phyloP scores from a whole-genome alignment of 179 eudicot genomes.

The Amaranthus tricolor region DNA sequence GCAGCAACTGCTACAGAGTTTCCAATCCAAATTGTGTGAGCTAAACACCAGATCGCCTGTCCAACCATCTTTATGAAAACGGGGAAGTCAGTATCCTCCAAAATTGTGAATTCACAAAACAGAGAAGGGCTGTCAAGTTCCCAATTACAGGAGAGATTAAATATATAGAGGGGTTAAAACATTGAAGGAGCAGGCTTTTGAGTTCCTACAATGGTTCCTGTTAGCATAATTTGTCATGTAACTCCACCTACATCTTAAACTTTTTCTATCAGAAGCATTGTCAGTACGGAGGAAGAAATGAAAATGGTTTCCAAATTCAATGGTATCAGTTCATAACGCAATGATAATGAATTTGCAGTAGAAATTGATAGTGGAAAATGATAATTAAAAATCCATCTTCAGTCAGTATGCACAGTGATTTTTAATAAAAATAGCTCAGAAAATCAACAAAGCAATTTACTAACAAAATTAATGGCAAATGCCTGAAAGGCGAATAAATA shows the following conservation, averaged over 20 bases:
- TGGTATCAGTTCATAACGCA: neutral
- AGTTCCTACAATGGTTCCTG: neutral
- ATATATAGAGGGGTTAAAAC: neutral
- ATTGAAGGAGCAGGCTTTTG: neutral
- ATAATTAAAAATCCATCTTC: neutral
- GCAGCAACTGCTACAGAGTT: constrained; percentile 93
- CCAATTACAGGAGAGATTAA: neutral
- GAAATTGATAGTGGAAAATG: neutral
- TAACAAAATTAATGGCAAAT: neutral
- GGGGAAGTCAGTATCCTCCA: constrained; percentile 11
- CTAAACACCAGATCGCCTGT: constrained; percentile 96
- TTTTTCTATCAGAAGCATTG: neutral
- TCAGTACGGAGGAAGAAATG: neutral
- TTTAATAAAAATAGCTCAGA: neutral
- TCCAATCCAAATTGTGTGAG: constrained; percentile 95
- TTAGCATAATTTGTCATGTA: neutral
- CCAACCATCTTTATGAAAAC: constrained; percentile 71
- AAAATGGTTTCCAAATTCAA: neutral
- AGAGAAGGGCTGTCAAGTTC: neutral
- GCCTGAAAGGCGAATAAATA: neutral
- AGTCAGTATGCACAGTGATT: neutral
- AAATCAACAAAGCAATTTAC: neutral
- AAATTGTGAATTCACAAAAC: neutral
- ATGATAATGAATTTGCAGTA: neutral
- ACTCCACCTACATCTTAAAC: neutral